A percentile compares a stretch with the other conserved stretches of the same genome.
phyloP scores from a whole-genome alignment of 2,329 filamentous ascomycete species.

The Talaromyces sp. region DNA sequence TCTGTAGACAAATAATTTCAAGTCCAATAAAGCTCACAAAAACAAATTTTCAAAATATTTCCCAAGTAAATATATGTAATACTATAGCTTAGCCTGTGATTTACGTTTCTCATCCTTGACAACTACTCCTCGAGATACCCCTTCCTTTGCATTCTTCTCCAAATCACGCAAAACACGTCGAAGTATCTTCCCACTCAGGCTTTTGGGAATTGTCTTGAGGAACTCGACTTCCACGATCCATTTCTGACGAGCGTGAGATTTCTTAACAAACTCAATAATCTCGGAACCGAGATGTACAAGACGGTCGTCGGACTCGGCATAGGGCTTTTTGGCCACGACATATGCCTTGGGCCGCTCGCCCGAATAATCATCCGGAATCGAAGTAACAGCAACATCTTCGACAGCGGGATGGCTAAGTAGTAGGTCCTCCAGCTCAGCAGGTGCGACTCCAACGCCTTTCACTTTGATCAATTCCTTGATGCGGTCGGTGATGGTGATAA shows the following conservation, averaged over 20 bases:
- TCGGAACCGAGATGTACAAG: not conserved
- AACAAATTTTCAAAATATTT: too few species aligned
- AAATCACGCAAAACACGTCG: not conserved
- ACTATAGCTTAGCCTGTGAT: not conserved
- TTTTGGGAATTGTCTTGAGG: not conserved
- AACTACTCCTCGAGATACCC: not conserved
- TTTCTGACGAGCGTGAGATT: not conserved
- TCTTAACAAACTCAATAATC: not conserved
- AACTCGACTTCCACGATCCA: not conserved
- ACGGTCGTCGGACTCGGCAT: not conserved
- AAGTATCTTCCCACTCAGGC: not conserved
- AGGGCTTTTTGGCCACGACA: not conserved
- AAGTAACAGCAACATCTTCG: not conserved
- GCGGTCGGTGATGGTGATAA: conserved; percentile 62
- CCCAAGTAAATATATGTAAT: too few species aligned
- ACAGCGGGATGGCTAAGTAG: not conserved
- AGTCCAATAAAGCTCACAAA: too few species aligned
- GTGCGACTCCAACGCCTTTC: not conserved
- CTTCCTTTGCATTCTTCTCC: not conserved
- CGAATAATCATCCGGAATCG: not conserved
- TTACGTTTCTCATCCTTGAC: not conserved
- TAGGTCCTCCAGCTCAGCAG: not conserved
- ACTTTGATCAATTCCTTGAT: conserved; percentile 46
- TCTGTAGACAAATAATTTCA: too few species aligned
- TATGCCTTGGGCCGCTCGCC: not conserved